These are phyloP conservation scores for Inga oerstediana DNA, from an alignment of 306 rosid genomes.

Conservation along the genomic window DNA sequence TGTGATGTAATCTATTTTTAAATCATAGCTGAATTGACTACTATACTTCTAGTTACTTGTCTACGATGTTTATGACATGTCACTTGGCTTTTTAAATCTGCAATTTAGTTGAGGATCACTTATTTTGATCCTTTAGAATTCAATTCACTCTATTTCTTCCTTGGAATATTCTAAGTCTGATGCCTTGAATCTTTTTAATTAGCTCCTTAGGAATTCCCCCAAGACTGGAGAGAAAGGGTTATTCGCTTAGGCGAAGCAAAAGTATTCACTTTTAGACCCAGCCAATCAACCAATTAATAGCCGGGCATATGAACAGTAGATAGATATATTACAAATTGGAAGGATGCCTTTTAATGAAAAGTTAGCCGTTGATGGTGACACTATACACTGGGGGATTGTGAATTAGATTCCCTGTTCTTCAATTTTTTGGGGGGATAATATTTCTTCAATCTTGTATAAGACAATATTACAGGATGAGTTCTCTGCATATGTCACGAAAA, in stretches of 20 bases:
- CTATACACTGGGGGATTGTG: neutral
- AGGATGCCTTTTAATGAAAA: neutral
- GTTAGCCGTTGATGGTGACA: neutral
- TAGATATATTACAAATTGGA: neutral
- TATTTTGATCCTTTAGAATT: neutral
- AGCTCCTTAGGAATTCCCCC: neutral
- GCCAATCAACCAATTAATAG: neutral
- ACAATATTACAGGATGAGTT: neutral
- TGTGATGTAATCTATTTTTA: neutral
- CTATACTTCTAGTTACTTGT: neutral
- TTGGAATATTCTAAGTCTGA: neutral
- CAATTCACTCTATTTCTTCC: neutral
- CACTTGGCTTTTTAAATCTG: neutral
- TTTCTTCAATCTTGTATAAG: neutral
- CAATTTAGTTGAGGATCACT: neutral
- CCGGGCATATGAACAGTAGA: neutral
- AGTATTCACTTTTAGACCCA: neutral
- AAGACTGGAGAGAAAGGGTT: neutral
- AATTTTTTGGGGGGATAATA: no score
- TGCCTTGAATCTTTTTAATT: neutral
- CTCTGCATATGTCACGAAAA: neutral
- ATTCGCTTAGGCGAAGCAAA: neutral
- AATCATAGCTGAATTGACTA: neutral
- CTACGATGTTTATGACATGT: no score
- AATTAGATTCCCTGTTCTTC: neutral